These are phyloP conservation scores for Stentor coeruleus DNA, from an alignment of 73 alveolate species.

Conservation along the genomic window DNA sequence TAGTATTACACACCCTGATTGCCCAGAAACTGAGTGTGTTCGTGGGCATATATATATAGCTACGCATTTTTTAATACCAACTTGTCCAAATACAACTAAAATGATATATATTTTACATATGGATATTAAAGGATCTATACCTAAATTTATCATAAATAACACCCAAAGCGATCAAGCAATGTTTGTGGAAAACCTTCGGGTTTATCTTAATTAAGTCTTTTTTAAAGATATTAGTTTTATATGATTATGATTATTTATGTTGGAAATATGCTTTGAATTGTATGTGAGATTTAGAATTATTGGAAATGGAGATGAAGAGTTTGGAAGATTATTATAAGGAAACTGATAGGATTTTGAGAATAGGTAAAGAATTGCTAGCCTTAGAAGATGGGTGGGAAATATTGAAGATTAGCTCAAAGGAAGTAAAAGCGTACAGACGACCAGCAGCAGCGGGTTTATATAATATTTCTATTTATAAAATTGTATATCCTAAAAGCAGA, in stretches of 20 bases:
- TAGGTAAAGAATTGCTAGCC: not conserved
- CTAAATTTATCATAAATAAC: not conserved
- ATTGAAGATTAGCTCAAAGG: not conserved
- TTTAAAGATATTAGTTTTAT: too few species aligned
- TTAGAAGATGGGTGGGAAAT: constrained; percentile 12
- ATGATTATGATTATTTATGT: too few species aligned
- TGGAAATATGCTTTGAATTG: too few species aligned
- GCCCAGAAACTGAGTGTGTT: not conserved
- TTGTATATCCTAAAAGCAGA: too few species aligned
- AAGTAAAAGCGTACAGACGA: constrained; percentile 17
- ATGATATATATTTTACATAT: not conserved
- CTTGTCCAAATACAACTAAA: not conserved
- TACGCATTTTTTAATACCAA: not conserved
- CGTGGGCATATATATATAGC: not conserved
- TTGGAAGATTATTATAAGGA: too few species aligned
- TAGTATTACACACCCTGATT: not conserved
- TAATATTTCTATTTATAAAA: too few species aligned
- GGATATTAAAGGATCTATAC: not conserved
- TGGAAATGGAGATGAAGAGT: too few species aligned
- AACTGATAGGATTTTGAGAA: not conserved
- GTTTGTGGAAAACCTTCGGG: not conserved
- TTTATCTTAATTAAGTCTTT: too few species aligned
- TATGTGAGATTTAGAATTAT: too few species aligned
- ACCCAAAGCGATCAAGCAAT: not conserved
- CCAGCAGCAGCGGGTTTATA: constrained; percentile 24